These are phyloP conservation scores for Bruguiera parviflora DNA, from an alignment of 345 rosid genomes.

Conservation along the genomic window DNA sequence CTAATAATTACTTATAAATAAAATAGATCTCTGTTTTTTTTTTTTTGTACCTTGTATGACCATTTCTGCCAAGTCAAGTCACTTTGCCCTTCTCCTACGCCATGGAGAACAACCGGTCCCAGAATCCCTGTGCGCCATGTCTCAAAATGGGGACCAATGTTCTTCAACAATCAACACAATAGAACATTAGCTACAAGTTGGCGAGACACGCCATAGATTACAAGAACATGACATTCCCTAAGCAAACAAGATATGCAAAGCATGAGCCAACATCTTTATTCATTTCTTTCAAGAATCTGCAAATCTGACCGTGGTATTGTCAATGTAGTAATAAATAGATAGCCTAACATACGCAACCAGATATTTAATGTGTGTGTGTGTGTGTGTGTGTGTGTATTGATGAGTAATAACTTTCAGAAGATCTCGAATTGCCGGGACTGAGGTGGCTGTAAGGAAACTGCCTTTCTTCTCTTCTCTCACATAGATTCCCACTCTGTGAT, in stretches of 20 bases:
- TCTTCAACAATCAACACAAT: slow-evolving; percentile 8
- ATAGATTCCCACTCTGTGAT: background rate
- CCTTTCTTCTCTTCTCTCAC: background rate
- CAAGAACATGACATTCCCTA: background rate
- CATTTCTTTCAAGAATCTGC: too few species aligned
- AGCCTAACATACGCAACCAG: too few species aligned
- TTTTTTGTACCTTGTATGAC: slow-evolving; percentile 19
- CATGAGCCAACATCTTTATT: too few species aligned
- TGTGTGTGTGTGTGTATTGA: too few species aligned
- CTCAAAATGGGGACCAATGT: slow-evolving; percentile 25
- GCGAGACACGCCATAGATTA: background rate
- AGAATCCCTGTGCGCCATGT: slow-evolving; percentile 23
- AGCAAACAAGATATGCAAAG: background rate
- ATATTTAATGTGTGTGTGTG: too few species aligned
- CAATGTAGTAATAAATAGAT: too few species aligned
- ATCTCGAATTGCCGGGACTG: too few species aligned
- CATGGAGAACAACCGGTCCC: slow-evolving; percentile 28
- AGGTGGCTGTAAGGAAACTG: too few species aligned
- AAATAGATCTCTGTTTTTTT: background rate
- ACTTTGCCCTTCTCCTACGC: slow-evolving; percentile 18
- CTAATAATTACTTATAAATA: background rate
- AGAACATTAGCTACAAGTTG: background rate
- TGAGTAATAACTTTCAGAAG: too few species aligned
- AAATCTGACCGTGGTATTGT: too few species aligned
- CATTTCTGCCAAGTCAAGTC: slow-evolving; percentile 29